phyloP scores from a whole-genome alignment of 2,329 filamentous ascomycete genomes.

The Exutisphaerella laricina region DNA sequence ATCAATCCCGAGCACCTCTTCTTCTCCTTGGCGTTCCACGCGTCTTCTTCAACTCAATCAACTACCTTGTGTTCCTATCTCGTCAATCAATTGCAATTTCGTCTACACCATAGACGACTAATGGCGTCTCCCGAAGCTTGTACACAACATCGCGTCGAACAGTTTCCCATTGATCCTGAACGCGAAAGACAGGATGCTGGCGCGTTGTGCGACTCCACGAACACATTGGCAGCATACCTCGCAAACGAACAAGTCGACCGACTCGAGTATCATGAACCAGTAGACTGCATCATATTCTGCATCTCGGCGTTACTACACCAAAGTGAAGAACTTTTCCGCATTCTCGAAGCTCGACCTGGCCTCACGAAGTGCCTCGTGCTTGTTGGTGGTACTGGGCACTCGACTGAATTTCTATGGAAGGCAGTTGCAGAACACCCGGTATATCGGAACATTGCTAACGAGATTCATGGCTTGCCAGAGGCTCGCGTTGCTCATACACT shows the following conservation, averaged over 20 bases:
- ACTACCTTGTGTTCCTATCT: too few relatives aligned
- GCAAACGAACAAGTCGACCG: constrained; percentile 24
- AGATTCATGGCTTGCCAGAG: constrained; percentile 37
- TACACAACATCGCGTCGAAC: too few relatives aligned
- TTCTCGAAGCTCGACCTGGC: constrained; percentile 28
- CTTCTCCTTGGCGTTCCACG: too few relatives aligned
- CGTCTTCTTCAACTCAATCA: too few relatives aligned
- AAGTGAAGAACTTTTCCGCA: constrained; percentile 34
- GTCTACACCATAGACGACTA: too few relatives aligned
- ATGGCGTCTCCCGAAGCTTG: too few relatives aligned
- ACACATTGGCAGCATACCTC: constrained; percentile 30
- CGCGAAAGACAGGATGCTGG: too few relatives aligned
- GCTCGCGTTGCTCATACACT: constrained; percentile 37
- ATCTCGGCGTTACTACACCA: constrained; percentile 36
- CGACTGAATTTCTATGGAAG: constrained; percentile 40
- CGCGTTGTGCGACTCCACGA: constrained; percentile 20
- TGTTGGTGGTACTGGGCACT: constrained; percentile 45
- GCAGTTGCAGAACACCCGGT: constrained; percentile 34
- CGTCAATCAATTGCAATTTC: too few relatives aligned
- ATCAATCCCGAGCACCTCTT: too few relatives aligned
- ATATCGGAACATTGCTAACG: constrained; percentile 25
- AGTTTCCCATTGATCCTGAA: too few relatives aligned
- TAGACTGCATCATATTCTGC: constrained; percentile 39
- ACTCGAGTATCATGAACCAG: constrained; percentile 19
- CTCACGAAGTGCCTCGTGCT: constrained; percentile 38